Evolutionary conservation across 257 asterid species (phyloP), one percentile per base, ranked within the genome.

Genomic region (Solanum gandarillasii): DNA sequence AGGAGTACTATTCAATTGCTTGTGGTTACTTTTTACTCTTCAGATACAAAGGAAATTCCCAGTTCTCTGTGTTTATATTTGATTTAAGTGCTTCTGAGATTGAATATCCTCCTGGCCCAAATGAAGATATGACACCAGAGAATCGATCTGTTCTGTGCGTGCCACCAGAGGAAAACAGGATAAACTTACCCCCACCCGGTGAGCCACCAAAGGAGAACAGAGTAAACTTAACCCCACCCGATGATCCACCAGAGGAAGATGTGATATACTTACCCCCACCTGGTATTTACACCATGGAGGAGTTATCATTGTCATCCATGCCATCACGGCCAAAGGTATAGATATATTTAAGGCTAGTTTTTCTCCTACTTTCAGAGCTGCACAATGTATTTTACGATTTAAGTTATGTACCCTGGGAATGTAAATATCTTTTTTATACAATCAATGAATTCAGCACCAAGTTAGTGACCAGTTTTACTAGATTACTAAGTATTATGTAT

Each of bases 221-320:
- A 41, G 1, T 32, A 31, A 71, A 71, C 78, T 16, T 32, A 16
- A 9, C 78, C 14, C 25, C 41, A 71, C 25, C 41, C 39, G 2
- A 8, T 71, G 78, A 71, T 21, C 78, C 78, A 71, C 79, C 41
- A 16, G 25, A 31, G 79, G 79, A 71, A 31, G 36, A 71, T 21
- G 25, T 3, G 16, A 35, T 74, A 74, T 21, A 10, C 52, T 74
- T 74, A 36, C 83, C 83, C 9, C 52, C 52, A 21, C 16, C 52
- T 12, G 52, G 52, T 43, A 43, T 43, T 43, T 43, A 43, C 52
- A 43, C 96, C 96, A 0, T 43, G 3, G 38, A 88, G 4, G 62
- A 36, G 85, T 5, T 93, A n/a, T 92, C 92, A 5, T 89, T 91
- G 96, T 90, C 93, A 9, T 88, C 91, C 5, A 88, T 91, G 92